A percentile compares a stretch with the other conserved stretches of the same genome.
Evolutionary conservation across 352 stramenopile species (phyloP).

Genomic region (Phytophthora pistaciae): DNA sequence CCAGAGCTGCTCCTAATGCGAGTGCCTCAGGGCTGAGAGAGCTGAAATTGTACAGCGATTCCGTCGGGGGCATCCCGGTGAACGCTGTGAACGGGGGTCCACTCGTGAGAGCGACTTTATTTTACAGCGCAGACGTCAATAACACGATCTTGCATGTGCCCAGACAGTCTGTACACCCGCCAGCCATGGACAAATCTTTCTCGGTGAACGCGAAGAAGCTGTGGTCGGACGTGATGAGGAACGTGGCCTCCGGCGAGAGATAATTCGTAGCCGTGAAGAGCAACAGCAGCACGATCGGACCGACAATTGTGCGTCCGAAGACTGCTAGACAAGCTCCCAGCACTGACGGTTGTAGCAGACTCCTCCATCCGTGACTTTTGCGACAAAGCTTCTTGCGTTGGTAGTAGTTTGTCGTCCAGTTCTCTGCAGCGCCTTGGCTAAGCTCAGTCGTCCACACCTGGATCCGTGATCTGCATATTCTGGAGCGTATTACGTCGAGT

Average conservation of each 20-base stretch:
- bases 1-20: constrained; percentile 17
- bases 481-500: constrained; percentile 6
- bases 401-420: constrained; percentile 27
- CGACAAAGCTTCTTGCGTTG: constrained; percentile 15
- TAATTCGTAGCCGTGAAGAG: constrained; percentile 31
- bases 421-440: constrained; percentile 1
- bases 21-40: constrained; percentile 20
- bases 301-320: constrained; percentile 24
- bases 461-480: constrained; percentile 3
- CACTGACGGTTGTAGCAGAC: constrained; percentile 12
- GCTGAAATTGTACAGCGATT: constrained; percentile 32
- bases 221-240: constrained; percentile 31
- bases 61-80: constrained; percentile 13
- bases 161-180: constrained; percentile 31
- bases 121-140: constrained; percentile 24
- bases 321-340: constrained; percentile 29
- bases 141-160: constrained; percentile 26
- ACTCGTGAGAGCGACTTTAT: constrained; percentile 20
- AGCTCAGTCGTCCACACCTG: constrained; percentile 4
- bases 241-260: constrained; percentile 20
- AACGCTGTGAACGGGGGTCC: constrained; percentile 30
- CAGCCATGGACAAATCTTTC: constrained; percentile 34
- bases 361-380: constrained; percentile 14
- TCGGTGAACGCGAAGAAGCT: constrained; percentile 36
- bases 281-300: constrained; percentile 27